Evolutionary conservation across 164 flowering plant genomes (phyloP).

Genomic region (Nelumbo lutea): DNA sequence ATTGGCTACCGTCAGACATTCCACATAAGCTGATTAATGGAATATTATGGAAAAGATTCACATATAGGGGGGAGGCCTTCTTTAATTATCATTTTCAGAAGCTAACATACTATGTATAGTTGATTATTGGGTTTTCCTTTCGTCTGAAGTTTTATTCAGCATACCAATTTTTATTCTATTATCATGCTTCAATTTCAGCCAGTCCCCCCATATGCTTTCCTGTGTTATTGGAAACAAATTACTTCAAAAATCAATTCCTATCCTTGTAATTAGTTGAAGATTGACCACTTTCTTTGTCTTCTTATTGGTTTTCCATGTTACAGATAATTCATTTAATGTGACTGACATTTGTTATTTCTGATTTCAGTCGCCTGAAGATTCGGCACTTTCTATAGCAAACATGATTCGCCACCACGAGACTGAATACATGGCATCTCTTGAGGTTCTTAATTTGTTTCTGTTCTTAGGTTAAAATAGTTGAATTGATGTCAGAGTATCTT

Average conservation of each 20-base stretch:
- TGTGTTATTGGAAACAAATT: not conserved
- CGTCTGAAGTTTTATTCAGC: too few species aligned
- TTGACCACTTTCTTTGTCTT: not conserved
- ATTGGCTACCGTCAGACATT: too few species aligned
- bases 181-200: too few species aligned
- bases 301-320: not conserved
- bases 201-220: not conserved
- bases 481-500: not conserved
- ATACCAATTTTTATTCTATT: too few species aligned
- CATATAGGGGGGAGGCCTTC: too few species aligned
- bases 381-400: conserved; percentile 53
- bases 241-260: not conserved
- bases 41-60: too few species aligned
- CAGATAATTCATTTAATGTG: not conserved
- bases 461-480: not conserved
- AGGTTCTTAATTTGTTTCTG: conserved; percentile 36
- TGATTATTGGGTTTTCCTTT: too few species aligned
- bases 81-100: too few species aligned
- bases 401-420: conserved; percentile 92
- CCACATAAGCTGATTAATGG: too few species aligned
- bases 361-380: conserved; percentile 80
- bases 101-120: too few species aligned
- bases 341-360: conserved; percentile 10
- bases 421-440: conserved; percentile 80
- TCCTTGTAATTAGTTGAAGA: not conserved